Base-by-base conservation (phyloP, 2,329 filamentous ascomycete species). In the Blastomyces parvus region DNA sequence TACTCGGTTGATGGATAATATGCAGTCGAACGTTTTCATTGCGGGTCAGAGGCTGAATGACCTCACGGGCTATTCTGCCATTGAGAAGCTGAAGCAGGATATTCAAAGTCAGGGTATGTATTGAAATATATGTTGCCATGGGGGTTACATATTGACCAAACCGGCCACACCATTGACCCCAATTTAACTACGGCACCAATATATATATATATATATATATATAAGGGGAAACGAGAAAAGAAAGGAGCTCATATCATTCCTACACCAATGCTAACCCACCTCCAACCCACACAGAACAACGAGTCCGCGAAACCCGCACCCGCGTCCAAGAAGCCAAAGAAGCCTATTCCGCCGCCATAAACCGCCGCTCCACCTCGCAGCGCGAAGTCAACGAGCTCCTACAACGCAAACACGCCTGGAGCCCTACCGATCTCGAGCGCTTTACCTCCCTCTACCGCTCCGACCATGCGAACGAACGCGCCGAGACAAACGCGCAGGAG, bases 361-460 rank as follows among this genome's bases (percentile, higher is more conserved):
- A 88, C 62, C 86, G 88, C 68, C 89, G 95, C 68, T 88, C 90
- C n/a, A 80, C 88, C 19, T 96, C 92, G 0, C 93, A 97, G 78
- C 90, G 94, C 69, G 94, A 99, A 80, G 92, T 97, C 48, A 97
- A 96, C 57, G 90, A 91, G 27, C 83, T 99, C 30, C 84, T 99
- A 8, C 93, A 96, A 66, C 86, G 94, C 64, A 97, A 99, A 77
- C 91, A 96, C 76, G 88, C 87, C 22, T 99, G 94, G 94, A 86
- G 87, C 0, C 87, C 92, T 0, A 74, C 80, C 1, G 94, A 99
- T 77, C 84, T 99, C 38, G 94, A 99, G 77, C 87, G 93, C 63
- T 99, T 99, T 81, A 99, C 95, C 64, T 83, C 86, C 44, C 84
- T 99, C 55, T 97, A 99, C 77, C 85, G 94, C 55, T 88, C 87